These are phyloP conservation scores for Malus asiatica DNA, from an alignment of 306 rosid species.

Conservation along the genomic window DNA sequence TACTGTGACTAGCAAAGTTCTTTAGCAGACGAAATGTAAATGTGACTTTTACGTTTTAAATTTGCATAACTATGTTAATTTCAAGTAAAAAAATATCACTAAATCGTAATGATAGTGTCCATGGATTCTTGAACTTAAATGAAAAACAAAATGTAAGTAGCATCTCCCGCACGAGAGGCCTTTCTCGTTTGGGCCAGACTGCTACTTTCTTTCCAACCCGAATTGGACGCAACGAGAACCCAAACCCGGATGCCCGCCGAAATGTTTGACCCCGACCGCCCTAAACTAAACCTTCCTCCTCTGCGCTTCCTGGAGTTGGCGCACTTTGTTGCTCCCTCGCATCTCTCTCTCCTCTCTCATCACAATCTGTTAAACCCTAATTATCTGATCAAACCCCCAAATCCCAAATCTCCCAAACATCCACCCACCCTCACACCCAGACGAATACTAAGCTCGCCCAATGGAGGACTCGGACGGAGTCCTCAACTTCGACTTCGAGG, in stretches of 20 bases:
- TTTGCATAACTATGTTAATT: too few relatives aligned
- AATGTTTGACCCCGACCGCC: neutral
- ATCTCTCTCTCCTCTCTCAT: neutral
- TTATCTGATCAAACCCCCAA: neutral
- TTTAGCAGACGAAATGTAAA: too few relatives aligned
- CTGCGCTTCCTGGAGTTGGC: neutral
- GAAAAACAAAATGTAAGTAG: too few relatives aligned
- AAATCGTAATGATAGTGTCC: too few relatives aligned
- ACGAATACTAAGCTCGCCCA: neutral
- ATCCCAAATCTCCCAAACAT: neutral
- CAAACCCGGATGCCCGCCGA: neutral
- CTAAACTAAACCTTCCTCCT: neutral
- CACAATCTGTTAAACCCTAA: conserved; percentile 20
- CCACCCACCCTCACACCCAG: neutral
- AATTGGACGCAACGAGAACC: neutral
- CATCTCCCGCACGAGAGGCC: too few relatives aligned
- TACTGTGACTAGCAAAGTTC: too few relatives aligned
- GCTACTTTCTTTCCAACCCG: neutral
- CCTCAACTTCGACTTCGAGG: conserved; percentile 96
- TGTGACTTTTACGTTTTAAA: too few relatives aligned
- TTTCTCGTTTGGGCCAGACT: neutral
- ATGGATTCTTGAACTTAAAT: too few relatives aligned
- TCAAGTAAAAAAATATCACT: too few relatives aligned
- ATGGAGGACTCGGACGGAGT: conserved; percentile 99
- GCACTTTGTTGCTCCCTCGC: neutral